Percentiles rank a stretch among this genome's conserved stretches.
Conservation (phyloP, 805 yeast species). For the Wilhelminamyces savonicus region DNA sequence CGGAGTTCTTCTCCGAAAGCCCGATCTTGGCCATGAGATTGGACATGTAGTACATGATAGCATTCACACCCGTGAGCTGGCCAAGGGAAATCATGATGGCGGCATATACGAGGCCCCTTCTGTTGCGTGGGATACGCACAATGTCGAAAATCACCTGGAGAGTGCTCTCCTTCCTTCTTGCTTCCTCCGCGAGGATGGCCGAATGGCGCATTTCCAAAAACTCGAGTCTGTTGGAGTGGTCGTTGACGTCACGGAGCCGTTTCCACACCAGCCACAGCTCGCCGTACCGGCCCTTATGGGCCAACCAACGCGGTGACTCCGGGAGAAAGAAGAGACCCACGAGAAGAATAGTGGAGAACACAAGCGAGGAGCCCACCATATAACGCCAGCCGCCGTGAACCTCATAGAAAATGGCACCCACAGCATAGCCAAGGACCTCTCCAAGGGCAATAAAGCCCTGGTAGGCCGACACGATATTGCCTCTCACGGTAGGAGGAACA, state of each 20-base stretch:
- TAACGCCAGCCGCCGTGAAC: constrained; percentile 58
- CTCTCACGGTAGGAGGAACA: constrained; percentile 53
- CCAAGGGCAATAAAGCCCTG: constrained; percentile 64
- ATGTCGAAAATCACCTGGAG: constrained; percentile 44
- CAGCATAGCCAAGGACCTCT: constrained; percentile 58
- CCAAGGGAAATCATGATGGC: constrained; percentile 53
- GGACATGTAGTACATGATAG: constrained; percentile 60
- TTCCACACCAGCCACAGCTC: constrained; percentile 53
- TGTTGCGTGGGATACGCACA: constrained; percentile 48
- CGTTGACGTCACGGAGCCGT: constrained; percentile 44
- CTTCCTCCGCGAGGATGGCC: constrained; percentile 40
- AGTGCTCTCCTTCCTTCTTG: constrained; percentile 25
- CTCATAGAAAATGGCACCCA: constrained; percentile 54
- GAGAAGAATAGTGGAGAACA: constrained; percentile 48
- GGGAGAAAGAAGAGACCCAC: constrained; percentile 50
- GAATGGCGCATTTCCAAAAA: constrained; percentile 53
- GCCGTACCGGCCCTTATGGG: constrained; percentile 44
- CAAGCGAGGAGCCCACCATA: constrained; percentile 58
- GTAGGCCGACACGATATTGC: constrained; percentile 55
- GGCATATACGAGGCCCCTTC: constrained; percentile 56
- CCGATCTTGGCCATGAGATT: constrained; percentile 52
- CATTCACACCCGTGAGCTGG: constrained; percentile 65
- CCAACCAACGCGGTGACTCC: constrained; percentile 57
- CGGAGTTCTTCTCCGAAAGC: constrained; percentile 43
- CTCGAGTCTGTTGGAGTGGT: constrained; percentile 41